Conservation (phyloP, 495 filamentous ascomycete species). For the Ascobolus immersus region DNA sequence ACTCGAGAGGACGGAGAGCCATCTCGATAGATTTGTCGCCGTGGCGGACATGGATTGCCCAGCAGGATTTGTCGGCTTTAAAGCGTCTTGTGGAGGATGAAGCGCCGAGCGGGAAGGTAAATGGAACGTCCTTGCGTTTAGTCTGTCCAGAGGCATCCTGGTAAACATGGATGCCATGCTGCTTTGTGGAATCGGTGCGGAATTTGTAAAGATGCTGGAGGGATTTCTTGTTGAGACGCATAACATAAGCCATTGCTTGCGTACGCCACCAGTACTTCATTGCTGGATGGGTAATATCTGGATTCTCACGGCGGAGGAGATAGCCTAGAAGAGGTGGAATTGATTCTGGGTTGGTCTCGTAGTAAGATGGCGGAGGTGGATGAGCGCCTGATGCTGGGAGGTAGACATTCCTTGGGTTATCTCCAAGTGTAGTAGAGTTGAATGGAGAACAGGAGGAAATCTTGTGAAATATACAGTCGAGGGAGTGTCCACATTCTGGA, state of each 20-base stretch:
- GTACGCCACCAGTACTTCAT: slow-evolving; percentile 9
- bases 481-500: slow-evolving; percentile 1
- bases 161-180: background rate
- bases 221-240: slow-evolving; percentile 6
- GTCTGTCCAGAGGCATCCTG: background rate
- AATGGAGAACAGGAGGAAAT: slow-evolving; percentile 5
- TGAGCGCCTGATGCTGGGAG: background rate
- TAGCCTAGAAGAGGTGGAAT: slow-evolving; percentile 4
- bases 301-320: background rate
- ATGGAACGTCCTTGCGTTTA: slow-evolving; percentile 1
- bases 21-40: slow-evolving; percentile 10
- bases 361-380: background rate
- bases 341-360: slow-evolving; percentile 2
- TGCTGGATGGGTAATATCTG: slow-evolving; percentile 2
- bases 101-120: slow-evolving; percentile 6
- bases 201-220: slow-evolving; percentile 5
- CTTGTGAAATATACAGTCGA: slow-evolving; percentile 8
- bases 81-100: too few species aligned
- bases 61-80: too few species aligned
- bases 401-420: background rate
- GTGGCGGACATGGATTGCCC: slow-evolving; percentile 12
- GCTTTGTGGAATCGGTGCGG: slow-evolving; percentile 2
- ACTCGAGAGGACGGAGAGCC: slow-evolving; percentile 3
- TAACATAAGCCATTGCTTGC: slow-evolving; percentile 7
- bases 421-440: background rate